Conservation (phyloP, 1,284 basidiomycete genomes). For the Ceratobasidium sp. region DNA sequence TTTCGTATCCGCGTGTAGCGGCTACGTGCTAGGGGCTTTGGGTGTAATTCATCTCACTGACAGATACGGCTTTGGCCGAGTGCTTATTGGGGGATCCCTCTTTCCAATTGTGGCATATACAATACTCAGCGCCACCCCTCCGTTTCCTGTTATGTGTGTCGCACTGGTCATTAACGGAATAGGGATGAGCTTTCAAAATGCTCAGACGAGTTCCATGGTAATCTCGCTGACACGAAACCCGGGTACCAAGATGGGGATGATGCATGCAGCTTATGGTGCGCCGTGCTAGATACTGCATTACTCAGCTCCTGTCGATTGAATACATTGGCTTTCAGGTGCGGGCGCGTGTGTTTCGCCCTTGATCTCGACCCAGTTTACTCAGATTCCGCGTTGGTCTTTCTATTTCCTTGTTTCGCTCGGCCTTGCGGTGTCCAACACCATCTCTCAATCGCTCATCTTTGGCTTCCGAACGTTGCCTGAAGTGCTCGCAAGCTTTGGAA, state of each 20-base stretch:
- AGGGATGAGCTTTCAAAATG: constrained; percentile 37
- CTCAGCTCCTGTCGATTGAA: neutral
- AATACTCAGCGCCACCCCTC: constrained; percentile 31
- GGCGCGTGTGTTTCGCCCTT: constrained; percentile 40
- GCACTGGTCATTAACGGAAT: constrained; percentile 35
- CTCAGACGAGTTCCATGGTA: constrained; percentile 38
- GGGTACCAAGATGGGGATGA: constrained; percentile 39
- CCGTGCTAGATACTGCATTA: neutral
- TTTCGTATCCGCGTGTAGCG: constrained; percentile 36
- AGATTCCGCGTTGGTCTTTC: constrained; percentile 40
- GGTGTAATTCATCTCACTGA: constrained; percentile 37
- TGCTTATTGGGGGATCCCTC: constrained; percentile 27
- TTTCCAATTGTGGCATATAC: constrained; percentile 38
- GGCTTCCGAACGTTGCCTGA: constrained; percentile 45
- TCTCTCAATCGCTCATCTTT: constrained; percentile 48
- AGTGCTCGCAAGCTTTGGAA: constrained; percentile 30
- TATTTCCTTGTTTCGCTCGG: constrained; percentile 41
- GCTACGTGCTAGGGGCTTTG: constrained; percentile 37
- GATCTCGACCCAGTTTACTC: constrained; percentile 40
- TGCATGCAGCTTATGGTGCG: constrained; percentile 39
- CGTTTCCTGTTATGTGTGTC: constrained; percentile 38
- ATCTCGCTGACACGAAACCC: constrained; percentile 35
- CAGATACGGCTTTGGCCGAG: constrained; percentile 36
- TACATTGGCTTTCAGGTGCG: constrained; percentile 16
- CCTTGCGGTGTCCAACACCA: constrained; percentile 42